Evolutionary conservation across 1,284 basidiomycete species (phyloP).

Genomic region (Cryptococcus hybrid): DNA sequence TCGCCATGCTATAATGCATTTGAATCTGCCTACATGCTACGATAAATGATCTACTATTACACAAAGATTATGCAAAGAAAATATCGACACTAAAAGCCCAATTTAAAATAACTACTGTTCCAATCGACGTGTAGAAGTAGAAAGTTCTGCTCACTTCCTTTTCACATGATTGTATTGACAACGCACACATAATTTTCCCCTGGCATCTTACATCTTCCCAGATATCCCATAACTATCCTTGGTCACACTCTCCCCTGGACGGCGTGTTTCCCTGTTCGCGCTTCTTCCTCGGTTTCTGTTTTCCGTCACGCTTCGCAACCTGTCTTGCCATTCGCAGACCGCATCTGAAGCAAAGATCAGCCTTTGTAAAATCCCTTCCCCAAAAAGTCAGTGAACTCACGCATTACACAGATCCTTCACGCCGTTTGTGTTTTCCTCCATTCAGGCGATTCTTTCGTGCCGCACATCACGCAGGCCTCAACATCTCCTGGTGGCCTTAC

Average conservation of each 20-base stretch:
- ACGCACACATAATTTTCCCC: no score
- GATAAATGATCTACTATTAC: no score
- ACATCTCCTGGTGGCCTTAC: slow-evolving; percentile 65
- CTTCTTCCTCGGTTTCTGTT: slow-evolving; percentile 47
- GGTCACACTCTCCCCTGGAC: not conserved
- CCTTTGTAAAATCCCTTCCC: no score
- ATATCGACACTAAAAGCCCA: no score
- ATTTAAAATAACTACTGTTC: no score
- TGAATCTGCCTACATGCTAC: no score
- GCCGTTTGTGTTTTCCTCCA: slow-evolving; percentile 78
- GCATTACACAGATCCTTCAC: slow-evolving; percentile 93
- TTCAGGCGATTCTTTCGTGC: slow-evolving; percentile 80
- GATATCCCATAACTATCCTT: slow-evolving; percentile 3
- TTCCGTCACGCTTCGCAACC: slow-evolving; percentile 47
- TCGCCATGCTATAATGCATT: no score
- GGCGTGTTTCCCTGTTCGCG: not conserved
- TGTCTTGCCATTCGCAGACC: slow-evolving; percentile 46
- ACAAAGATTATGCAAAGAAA: no score
- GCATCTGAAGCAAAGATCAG: slow-evolving; percentile 21
- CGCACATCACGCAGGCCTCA: slow-evolving; percentile 75
- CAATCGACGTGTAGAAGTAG: no score
- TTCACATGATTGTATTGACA: no score
- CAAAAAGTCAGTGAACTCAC: slow-evolving; percentile 55
- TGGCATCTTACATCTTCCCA: no score
- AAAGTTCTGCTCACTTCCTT: no score